These are phyloP conservation scores for Cryptosporidium ubiquitum DNA, from an alignment of 169 alveolate genomes.

Conservation along the genomic window DNA sequence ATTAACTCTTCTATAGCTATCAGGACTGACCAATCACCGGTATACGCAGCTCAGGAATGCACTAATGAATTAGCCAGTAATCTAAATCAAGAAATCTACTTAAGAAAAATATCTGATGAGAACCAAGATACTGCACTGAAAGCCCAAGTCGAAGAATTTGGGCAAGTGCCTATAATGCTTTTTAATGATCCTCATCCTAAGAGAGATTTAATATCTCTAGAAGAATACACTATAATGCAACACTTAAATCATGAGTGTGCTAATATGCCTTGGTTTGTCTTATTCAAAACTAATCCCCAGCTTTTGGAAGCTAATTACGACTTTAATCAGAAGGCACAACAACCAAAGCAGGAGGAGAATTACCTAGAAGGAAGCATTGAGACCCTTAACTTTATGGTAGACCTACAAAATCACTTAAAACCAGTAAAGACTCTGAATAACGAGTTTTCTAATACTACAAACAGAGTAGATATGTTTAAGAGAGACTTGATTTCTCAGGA, in stretches of 20 bases:
- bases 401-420: background rate
- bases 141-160: conserved; percentile 89
- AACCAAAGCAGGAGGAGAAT: background rate
- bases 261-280: conserved; percentile 62
- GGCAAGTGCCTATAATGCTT: conserved; percentile 89
- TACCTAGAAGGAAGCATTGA: background rate
- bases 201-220: conserved; percentile 10
- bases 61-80: conserved; percentile 43
- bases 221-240: background rate
- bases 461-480: background rate
- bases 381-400: background rate
- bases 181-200: conserved; percentile 87
- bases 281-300: conserved; percentile 32
- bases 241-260: conserved; percentile 6
- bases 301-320: conserved; percentile 27
- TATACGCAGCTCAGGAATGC: conserved; percentile 60
- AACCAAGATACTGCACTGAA: conserved; percentile 85
- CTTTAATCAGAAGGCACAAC: background rate
- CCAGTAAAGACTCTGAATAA: background rate
- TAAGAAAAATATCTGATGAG: conserved; percentile 70
- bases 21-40: conserved; percentile 58
- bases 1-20: conserved; percentile 75
- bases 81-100: background rate
- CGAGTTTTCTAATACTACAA: background rate
- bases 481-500: background rate